phyloP scores from a whole-genome alignment of 805 yeast species.

The Teunomyces panamensis region DNA sequence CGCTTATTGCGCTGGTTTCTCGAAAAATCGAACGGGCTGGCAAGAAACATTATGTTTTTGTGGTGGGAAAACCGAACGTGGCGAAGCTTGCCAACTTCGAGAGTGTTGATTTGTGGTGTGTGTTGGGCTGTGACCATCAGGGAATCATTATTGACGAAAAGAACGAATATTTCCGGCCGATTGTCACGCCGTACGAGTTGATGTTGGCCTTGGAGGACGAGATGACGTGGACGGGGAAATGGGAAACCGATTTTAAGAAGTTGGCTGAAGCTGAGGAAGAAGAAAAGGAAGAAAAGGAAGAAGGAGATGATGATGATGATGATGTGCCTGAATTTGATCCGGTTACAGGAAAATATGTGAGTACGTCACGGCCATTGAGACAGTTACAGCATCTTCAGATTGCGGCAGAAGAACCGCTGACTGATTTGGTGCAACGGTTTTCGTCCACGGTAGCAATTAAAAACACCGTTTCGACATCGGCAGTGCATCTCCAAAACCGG shows the following conservation, averaged over 20 bases:
- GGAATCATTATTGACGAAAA: constrained; percentile 81
- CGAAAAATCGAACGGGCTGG: constrained; percentile 67
- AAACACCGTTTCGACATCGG: constrained; percentile 87
- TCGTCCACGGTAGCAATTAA: constrained; percentile 61
- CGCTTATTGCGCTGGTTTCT: constrained; percentile 59
- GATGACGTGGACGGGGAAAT: constrained; percentile 86
- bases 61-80: constrained; percentile 96
- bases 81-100: constrained; percentile 96
- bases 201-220: constrained; percentile 74
- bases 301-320: constrained; percentile 28
- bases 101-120: constrained; percentile 90
- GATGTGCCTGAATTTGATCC: constrained; percentile 85
- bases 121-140: constrained; percentile 90
- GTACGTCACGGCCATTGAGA: constrained; percentile 74
- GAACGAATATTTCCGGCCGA: constrained; percentile 84
- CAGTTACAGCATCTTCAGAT: constrained; percentile 62
- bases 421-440: constrained; percentile 51
- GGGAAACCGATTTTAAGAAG: constrained; percentile 78
- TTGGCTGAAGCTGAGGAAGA: constrained; percentile 42
- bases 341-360: constrained; percentile 75
- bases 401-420: constrained; percentile 32
- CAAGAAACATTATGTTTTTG: constrained; percentile 90
- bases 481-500: constrained; percentile 65
- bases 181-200: constrained; percentile 90
- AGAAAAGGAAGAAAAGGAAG: constrained; percentile 28